Evolutionary conservation across 257 asterid species (phyloP), one percentile per base, ranked within the genome.

Genomic region (Solanum neorickii): DNA sequence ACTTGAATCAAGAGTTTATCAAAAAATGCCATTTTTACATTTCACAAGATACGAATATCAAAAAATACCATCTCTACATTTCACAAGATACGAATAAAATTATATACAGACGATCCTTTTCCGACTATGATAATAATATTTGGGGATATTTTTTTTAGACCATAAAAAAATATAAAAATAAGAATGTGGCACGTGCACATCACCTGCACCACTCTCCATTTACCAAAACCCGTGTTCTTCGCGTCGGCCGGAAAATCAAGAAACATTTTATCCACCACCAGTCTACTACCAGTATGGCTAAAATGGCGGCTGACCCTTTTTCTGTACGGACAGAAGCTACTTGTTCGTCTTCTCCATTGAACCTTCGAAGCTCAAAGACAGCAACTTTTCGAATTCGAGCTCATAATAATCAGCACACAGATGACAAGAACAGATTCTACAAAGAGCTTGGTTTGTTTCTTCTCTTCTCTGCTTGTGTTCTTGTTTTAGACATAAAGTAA

Each of bases 341-440:
- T 70, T 66, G 27, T 27, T 52, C 77, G 27, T 86, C 90, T 86
- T 88, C 86, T 21, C 59, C 88, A 80, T 39, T 62, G 42, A 44
- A 73, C 20, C 46, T 80, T 13, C 37, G 83, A 21, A 84, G 8
- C 18, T 88, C 66, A 47, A 69, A 31, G 23, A 76, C 18, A 83
- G 83, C 65, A 16, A 6, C 69, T 65, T 87, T 89, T 12, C 87
- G 89, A 83, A 86, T 89, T 87, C 91, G 92, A 66, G 97, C 95
- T 91, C 92, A 94, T 90, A 96, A 83, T 76, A 91, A 92, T 73
- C 89, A 78, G 66, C 41, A 92, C 25, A 85, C 46, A 12, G 91
- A 89, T 47, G 93, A 89, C 77, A 93, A 93, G 91, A 91, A 90
- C 90, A 92, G 91, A 87, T 94, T 92, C 91, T 93, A 90, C 93